Percentiles rank a stretch among this genome's conserved stretches.
Conservation (phyloP, 108 stramenopile genomes). For the Discostella pseudostelligera region DNA sequence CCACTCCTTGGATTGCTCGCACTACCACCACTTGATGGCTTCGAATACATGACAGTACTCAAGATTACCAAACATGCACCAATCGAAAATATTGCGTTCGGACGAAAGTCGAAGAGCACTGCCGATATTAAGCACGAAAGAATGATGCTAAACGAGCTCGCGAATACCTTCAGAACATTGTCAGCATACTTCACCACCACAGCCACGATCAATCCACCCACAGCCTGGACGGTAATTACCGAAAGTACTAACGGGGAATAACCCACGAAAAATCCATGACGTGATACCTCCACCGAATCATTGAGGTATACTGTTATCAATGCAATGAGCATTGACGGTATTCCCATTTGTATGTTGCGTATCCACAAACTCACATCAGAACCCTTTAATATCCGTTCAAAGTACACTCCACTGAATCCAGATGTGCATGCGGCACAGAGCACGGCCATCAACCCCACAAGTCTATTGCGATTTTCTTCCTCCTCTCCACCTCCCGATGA, state of each 20-base stretch:
- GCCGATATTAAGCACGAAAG: slow-evolving; percentile 87
- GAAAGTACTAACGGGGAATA: slow-evolving; percentile 83
- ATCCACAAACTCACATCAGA: slow-evolving; percentile 87
- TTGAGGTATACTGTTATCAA: slow-evolving; percentile 69
- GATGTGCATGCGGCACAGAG: slow-evolving; percentile 92
- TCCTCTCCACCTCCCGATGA: neutral
- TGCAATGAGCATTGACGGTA: slow-evolving; percentile 86
- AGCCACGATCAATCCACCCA: slow-evolving; percentile 95
- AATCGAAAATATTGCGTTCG: slow-evolving; percentile 59
- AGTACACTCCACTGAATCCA: slow-evolving; percentile 97
- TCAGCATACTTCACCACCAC: slow-evolving; percentile 97
- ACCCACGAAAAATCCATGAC: slow-evolving; percentile 89
- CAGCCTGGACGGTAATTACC: slow-evolving; percentile 91
- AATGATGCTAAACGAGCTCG: slow-evolving; percentile 91
- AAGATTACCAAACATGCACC: slow-evolving; percentile 75
- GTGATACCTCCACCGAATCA: slow-evolving; percentile 55
- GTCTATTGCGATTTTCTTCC: slow-evolving; percentile 51
- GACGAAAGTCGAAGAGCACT: slow-evolving; percentile 89
- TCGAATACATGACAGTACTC: slow-evolving; percentile 74
- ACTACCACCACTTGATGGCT: slow-evolving; percentile 46
- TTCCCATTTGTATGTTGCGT: slow-evolving; percentile 97
- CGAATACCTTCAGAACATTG: slow-evolving; percentile 96
- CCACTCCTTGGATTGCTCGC: neutral
- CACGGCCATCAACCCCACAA: slow-evolving; percentile 88
- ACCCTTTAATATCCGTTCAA: slow-evolving; percentile 96